phyloP scores from a whole-genome alignment of 2,329 filamentous ascomycete genomes.

The Penicillium sp. region DNA sequence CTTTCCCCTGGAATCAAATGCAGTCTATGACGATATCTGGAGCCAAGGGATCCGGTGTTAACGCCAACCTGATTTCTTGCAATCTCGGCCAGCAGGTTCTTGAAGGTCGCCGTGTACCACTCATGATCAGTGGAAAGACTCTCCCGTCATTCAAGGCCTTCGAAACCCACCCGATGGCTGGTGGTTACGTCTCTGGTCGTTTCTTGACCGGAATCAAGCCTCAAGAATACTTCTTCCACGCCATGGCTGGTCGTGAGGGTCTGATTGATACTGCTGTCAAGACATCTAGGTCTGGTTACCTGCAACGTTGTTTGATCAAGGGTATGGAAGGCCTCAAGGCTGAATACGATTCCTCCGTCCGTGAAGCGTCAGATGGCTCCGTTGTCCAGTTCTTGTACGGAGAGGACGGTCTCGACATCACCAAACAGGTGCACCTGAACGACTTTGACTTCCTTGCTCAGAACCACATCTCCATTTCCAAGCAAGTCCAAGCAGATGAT shows the following conservation, averaged over 20 bases:
- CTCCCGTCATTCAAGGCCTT: conserved; percentile 90
- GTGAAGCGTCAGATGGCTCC: conserved; percentile 81
- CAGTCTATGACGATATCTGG: conserved; percentile 97
- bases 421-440: conserved; percentile 85
- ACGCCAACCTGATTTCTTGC: conserved; percentile 95
- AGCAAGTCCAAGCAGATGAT: conserved; percentile 66
- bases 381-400: conserved; percentile 95
- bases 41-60: conserved; percentile 88
- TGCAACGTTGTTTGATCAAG: conserved; percentile 96
- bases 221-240: conserved; percentile 99
- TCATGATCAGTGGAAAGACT: conserved; percentile 98
- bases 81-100: conserved; percentile 95
- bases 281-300: conserved; percentile 92
- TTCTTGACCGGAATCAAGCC: conserved; percentile 97
- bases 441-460: conserved; percentile 88
- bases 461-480: conserved; percentile 77
- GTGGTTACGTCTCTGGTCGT: conserved; percentile 89
- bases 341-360: conserved; percentile 89
- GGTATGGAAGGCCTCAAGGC: conserved; percentile 94
- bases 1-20: conserved; percentile 97
- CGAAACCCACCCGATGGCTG: conserved; percentile 83
- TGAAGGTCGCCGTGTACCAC: conserved; percentile 87
- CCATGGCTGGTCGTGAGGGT: conserved; percentile 98
- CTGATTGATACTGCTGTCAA: conserved; percentile 99
- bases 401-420: conserved; percentile 91